phyloP scores from a whole-genome alignment of 148 eudicot species.

The Rhododendron kiyosumense region DNA sequence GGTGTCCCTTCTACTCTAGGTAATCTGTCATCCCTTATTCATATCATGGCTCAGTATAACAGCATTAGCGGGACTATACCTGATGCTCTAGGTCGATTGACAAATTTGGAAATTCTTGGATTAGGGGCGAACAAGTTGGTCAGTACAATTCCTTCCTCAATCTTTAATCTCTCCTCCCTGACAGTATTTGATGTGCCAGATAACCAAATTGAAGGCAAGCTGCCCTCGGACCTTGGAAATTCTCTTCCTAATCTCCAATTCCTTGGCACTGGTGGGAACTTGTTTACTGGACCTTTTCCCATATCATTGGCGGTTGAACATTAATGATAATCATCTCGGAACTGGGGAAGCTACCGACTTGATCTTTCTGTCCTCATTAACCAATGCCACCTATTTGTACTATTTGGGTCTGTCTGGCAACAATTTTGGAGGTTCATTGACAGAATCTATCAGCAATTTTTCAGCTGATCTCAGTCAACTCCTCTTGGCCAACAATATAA shows the following conservation, averaged over 20 bases:
- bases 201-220: slow-evolving; percentile 10
- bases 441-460: slow-evolving; percentile 2
- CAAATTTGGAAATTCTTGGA: slow-evolving; percentile 2
- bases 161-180: slow-evolving; percentile 19
- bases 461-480: neutral
- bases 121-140: too few species aligned
- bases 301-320: slow-evolving; percentile 4
- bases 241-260: slow-evolving; percentile 17
- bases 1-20: slow-evolving; percentile 22
- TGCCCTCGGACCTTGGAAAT: neutral
- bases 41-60: too few species aligned
- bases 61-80: neutral
- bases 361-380: neutral
- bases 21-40: too few species aligned
- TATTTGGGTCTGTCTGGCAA: neutral
- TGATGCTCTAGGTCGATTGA: too few species aligned
- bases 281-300: slow-evolving; percentile 23
- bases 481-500: too few species aligned
- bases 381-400: slow-evolving; percentile 9
- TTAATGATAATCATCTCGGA: slow-evolving; percentile 6
- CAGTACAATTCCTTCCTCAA: slow-evolving; percentile 17
- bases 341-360: neutral
- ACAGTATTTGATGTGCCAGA: neutral
- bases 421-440: slow-evolving; percentile 15
- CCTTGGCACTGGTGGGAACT: slow-evolving; percentile 10